Evolutionary conservation across 805 yeast species (phyloP), one percentile per base, ranked within the genome.

Genomic region (Starmera amethionina): DNA sequence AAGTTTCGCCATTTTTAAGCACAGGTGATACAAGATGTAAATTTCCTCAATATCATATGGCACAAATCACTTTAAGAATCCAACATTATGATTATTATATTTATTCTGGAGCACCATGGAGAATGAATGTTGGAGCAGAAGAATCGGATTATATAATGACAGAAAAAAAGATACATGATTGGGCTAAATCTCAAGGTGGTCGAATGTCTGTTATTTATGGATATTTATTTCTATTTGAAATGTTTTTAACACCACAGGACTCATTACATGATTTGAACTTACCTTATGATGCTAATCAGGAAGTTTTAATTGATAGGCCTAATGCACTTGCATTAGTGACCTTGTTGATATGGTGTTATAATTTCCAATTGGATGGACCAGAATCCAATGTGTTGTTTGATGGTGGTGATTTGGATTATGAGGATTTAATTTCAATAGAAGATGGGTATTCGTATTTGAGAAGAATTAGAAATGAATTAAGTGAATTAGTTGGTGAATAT

Each of bases 51-150:
- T 82, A 77, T 57, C 89, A 85, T 53, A 67, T 82, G 63, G 77
- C 85, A 1, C 89, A 82, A 52, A 75, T 83, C 13, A 73, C 78
- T 35, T 72, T 85, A 54, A 75, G 84, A 39, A 71, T 82, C 27
- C 79, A 83, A 41, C 86, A 83, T 46, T 79, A 82, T 57, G 95
- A 86, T 57, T 75, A 83, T 42, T 82, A 82, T 40, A 79, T 83
- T 5, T 80, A 68, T 56, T 80, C 89, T 3, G 96, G 96, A 1
- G 83, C 87, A 8, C 93, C 93, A 1, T 75, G 82, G 62, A 72
- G 88, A 50, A 79, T 82, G 79, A 82, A 75, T 50, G 86, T 79
- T 30, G 65, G 64, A 32, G 77, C 82, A 10, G 73, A 75, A 6
- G 62, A 63, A 9, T 54, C 62, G 1, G 79, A 75, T 42, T 70